phyloP scores from a whole-genome alignment of 768 basidiomycete genomes.

The Inosperma sp. region DNA sequence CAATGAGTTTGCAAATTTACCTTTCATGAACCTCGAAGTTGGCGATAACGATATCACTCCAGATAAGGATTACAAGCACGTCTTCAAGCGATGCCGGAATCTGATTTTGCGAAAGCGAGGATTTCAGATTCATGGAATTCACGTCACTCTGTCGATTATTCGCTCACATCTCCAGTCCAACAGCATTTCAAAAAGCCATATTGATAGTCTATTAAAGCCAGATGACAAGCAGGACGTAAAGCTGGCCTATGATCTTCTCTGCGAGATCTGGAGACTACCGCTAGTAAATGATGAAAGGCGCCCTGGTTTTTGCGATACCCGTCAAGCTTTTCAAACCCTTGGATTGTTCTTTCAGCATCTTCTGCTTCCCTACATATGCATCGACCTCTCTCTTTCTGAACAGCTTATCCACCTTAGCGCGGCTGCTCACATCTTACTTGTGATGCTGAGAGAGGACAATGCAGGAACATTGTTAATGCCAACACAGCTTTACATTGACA shows the following conservation, averaged over 20 bases:
- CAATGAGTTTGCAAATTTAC: slow-evolving; percentile 8
- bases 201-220: slow-evolving; percentile 14
- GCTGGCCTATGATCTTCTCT: slow-evolving; percentile 14
- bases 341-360: slow-evolving; percentile 13
- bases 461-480: slow-evolving; percentile 18
- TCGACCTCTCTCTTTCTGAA: slow-evolving; percentile 19
- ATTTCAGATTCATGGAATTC: slow-evolving; percentile 14
- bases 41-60: slow-evolving; percentile 26
- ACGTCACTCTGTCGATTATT: slow-evolving; percentile 14
- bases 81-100: slow-evolving; percentile 22
- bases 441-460: slow-evolving; percentile 8
- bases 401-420: slow-evolving; percentile 23
- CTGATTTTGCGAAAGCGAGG: slow-evolving; percentile 18
- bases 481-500: slow-evolving; percentile 21
- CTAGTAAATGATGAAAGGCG: no score
- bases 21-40: slow-evolving; percentile 20
- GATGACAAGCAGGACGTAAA: slow-evolving; percentile 20
- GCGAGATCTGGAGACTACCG: slow-evolving; percentile 14
- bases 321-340: slow-evolving; percentile 2
- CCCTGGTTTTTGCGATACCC: slow-evolving; percentile 8
- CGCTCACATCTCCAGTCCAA: slow-evolving; percentile 12
- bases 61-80: slow-evolving; percentile 28
- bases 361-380: slow-evolving; percentile 20
- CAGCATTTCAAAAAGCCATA: slow-evolving; percentile 1
- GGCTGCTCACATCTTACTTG: slow-evolving; percentile 22